A percentile compares a stretch with the other conserved stretches of the same genome.
phyloP scores from a whole-genome alignment of 148 eudicot genomes.

The Amaranthus palmeri region DNA sequence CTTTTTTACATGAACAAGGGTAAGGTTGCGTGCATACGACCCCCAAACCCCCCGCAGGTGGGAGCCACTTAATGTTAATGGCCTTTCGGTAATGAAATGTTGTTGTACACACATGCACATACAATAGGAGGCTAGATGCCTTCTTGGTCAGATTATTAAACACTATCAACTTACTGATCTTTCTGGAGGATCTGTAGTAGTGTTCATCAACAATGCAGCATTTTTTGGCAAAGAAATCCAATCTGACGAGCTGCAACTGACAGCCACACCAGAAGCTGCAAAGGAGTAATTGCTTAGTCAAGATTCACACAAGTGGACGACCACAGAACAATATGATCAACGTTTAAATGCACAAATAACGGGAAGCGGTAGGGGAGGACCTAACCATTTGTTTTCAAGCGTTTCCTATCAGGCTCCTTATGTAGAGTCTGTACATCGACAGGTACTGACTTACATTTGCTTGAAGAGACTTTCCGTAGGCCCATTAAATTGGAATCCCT shows the following conservation, averaged over 20 bases:
- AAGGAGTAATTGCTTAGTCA: conserved; percentile 7
- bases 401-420: conserved; percentile 45
- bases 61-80: too few relatives aligned
- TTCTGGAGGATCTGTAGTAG: conserved; percentile 15
- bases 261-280: conserved; percentile 33
- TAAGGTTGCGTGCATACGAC: too few relatives aligned
- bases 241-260: conserved; percentile 30
- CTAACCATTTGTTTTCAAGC: conserved; percentile 28
- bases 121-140: not conserved
- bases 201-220: conserved; percentile 16
- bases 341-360: not conserved
- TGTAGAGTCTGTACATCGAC: conserved; percentile 27
- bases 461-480: conserved; percentile 23
- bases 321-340: not conserved
- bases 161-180: conserved; percentile 36
- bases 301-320: not conserved
- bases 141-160: not conserved
- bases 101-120: not conserved
- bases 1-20: too few relatives aligned
- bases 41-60: too few relatives aligned
- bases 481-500: conserved; percentile 25
- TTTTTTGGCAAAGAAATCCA: conserved; percentile 27
- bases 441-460: conserved; percentile 24
- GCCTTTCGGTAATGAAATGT: not conserved
- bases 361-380: not conserved